phyloP scores from a whole-genome alignment of 257 asterid genomes.

The Paraleonurus japonicus region DNA sequence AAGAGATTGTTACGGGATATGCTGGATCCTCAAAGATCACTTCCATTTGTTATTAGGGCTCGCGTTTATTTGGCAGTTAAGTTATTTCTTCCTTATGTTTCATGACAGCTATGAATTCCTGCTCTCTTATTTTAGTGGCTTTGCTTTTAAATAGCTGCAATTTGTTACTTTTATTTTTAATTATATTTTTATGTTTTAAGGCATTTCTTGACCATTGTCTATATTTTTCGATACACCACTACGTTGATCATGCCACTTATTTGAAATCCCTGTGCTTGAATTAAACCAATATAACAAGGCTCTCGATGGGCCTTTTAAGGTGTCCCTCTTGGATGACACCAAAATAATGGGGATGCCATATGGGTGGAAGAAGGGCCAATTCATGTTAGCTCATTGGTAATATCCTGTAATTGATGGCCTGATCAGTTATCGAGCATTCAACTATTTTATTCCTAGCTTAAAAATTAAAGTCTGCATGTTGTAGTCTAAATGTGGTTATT shows the following conservation, averaged over 20 bases:
- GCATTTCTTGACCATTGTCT: neutral
- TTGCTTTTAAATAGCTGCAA: conserved; percentile 5
- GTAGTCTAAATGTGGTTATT: neutral
- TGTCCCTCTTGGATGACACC: neutral
- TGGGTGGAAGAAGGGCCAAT: neutral
- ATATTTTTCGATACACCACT: neutral
- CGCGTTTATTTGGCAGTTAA: conserved; percentile 94
- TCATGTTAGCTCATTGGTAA: neutral
- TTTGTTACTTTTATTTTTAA: neutral
- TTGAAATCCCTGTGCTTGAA: conserved; percentile 2
- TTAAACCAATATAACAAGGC: neutral
- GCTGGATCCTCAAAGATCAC: conserved; percentile 82
- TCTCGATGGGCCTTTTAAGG: conserved; percentile 1
- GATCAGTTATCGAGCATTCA: neutral
- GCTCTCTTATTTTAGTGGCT: conserved; percentile 2
- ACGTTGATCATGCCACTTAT: neutral
- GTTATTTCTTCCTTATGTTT: conserved; percentile 34
- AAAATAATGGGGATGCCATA: neutral
- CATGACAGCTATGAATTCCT: conserved; percentile 3
- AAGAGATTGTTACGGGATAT: conserved; percentile 79
- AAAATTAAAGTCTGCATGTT: neutral
- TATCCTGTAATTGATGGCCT: neutral
- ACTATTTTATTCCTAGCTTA: neutral
- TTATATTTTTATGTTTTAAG: neutral
- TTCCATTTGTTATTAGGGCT: conserved; percentile 74